Conservation (phyloP, 129 eudicot species). For the Heracleum sosnowskyi region DNA sequence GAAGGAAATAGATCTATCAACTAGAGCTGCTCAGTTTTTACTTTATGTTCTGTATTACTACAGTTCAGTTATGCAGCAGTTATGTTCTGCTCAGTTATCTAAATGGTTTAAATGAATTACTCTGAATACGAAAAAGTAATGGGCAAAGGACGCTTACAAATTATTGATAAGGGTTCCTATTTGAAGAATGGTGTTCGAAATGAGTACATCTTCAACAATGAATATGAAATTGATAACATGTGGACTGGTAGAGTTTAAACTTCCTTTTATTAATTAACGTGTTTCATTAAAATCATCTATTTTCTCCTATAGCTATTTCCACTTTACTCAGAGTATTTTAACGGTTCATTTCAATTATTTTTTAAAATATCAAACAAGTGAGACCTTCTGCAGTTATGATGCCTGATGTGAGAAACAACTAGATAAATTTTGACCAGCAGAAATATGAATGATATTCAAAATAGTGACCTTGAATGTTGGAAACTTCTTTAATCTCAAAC, state of each 20-base stretch:
- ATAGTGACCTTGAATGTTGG: background rate
- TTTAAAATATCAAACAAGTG: background rate
- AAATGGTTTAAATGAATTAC: no score
- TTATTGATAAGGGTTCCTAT: constrained; percentile 5
- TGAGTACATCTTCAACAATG: constrained; percentile 27
- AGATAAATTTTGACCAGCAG: background rate
- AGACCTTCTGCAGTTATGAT: background rate
- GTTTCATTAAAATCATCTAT: background rate
- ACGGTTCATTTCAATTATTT: background rate
- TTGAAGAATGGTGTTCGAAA: constrained; percentile 20
- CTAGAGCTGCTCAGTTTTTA: no score
- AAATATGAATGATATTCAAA: background rate
- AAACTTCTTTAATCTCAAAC: background rate
- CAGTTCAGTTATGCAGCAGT: no score
- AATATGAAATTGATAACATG: constrained; percentile 24
- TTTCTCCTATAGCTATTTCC: background rate
- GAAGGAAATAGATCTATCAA: no score
- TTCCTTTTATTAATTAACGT: background rate
- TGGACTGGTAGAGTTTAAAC: constrained; percentile 41
- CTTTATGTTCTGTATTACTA: no score
- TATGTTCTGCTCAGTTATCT: no score
- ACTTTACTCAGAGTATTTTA: background rate
- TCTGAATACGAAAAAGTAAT: constrained; percentile 17
- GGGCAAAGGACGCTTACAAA: constrained; percentile 23
- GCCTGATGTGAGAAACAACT: background rate